Conservation (phyloP, 2,329 filamentous ascomycete genomes). For the Coniosporium tulheliwenetii region DNA sequence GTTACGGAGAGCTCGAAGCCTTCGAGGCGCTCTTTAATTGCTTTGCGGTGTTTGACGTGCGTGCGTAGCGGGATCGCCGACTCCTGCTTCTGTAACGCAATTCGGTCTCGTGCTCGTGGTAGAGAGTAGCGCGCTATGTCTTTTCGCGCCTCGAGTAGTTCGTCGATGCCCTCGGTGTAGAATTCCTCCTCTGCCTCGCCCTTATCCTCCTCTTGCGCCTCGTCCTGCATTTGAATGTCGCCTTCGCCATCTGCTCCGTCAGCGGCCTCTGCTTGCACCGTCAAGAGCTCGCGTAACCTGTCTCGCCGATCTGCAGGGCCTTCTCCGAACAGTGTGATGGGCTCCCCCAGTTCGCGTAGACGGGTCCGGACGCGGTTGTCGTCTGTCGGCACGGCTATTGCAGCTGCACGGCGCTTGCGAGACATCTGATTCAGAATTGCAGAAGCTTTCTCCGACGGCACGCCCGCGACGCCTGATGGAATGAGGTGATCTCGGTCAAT, state of each 20-base stretch:
- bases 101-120: constrained; percentile 61
- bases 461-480: constrained; percentile 46
- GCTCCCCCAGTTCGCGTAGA: constrained; percentile 78
- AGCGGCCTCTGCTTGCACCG: constrained; percentile 53
- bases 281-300: constrained; percentile 66
- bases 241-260: constrained; percentile 35
- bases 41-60: constrained; percentile 84
- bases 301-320: constrained; percentile 74
- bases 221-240: constrained; percentile 37
- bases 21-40: constrained; percentile 66
- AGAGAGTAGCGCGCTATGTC: constrained; percentile 73
- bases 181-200: constrained; percentile 75
- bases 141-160: constrained; percentile 59
- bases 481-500: constrained; percentile 77
- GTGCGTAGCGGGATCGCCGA: constrained; percentile 71
- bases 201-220: constrained; percentile 28
- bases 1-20: constrained; percentile 53
- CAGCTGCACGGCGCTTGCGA: constrained; percentile 75
- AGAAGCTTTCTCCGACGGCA: constrained; percentile 66
- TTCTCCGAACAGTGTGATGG: constrained; percentile 88
- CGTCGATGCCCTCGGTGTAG: constrained; percentile 68
- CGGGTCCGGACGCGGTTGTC: constrained; percentile 70
- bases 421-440: constrained; percentile 79
- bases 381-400: constrained; percentile 85
- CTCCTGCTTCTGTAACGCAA: constrained; percentile 66